Percentiles rank a stretch among this genome's conserved stretches.
Conservation (phyloP, 2,329 filamentous ascomycete species). For the Tympanopsis confertula region DNA sequence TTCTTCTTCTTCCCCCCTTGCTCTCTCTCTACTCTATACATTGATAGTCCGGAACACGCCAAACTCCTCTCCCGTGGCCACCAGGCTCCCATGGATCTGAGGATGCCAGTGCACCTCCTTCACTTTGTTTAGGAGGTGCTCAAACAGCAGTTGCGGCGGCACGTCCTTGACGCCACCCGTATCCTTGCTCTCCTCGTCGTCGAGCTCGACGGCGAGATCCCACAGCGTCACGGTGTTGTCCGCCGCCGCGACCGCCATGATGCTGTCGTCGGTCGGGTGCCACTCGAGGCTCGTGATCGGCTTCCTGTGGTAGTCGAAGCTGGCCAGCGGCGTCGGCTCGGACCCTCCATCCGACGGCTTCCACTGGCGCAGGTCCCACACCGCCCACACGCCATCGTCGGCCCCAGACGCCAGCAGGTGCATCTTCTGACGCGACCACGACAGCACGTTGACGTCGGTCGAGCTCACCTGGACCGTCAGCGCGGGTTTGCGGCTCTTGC, state of each 20-base stretch:
- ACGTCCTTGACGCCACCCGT: conserved; percentile 80
- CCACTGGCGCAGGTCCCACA: conserved; percentile 95
- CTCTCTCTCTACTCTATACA: conserved; percentile 34
- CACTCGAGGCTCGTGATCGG: conserved; percentile 94
- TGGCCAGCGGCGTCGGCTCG: conserved; percentile 72
- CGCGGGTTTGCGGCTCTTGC: conserved; percentile 79
- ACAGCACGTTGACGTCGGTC: conserved; percentile 90
- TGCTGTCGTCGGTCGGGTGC: conserved; percentile 94
- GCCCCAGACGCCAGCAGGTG: conserved; percentile 86
- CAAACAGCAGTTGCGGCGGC: conserved; percentile 86
- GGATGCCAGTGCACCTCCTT: conserved; percentile 98
- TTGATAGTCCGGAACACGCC: conserved; percentile 77
- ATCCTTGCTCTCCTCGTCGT: conserved; percentile 91
- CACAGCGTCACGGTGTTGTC: conserved; percentile 92
- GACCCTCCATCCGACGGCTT: conserved; percentile 43
- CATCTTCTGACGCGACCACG: conserved; percentile 79
- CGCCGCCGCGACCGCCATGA: conserved; percentile 80
- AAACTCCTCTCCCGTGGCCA: conserved; percentile 86
- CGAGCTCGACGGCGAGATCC: conserved; percentile 92
- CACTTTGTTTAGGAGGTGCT: conserved; percentile 88
- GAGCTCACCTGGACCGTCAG: conserved; percentile 74
- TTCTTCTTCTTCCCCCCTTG: not conserved
- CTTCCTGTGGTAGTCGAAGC: conserved; percentile 86
- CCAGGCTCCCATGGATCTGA: conserved; percentile 79
- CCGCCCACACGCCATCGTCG: conserved; percentile 86